Evolutionary conservation across 805 yeast genomes (phyloP).

Genomic region (Hermanozyma aechmeae): DNA sequence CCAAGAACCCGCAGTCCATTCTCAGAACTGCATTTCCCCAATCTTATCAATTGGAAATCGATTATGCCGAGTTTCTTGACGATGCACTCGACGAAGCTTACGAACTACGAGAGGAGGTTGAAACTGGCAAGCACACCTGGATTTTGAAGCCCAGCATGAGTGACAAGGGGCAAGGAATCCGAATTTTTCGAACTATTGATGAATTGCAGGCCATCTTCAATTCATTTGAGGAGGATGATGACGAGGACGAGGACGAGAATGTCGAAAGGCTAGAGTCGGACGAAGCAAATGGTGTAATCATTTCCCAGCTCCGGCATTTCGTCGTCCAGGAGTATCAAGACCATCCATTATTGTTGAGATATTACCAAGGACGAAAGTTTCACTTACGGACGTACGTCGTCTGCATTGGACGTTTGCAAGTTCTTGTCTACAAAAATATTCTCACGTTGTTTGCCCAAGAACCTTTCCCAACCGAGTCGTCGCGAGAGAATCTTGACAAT

Average conservation of each 20-base stretch:
- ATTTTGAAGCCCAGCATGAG: constrained; percentile 95
- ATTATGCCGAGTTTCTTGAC: constrained; percentile 92
- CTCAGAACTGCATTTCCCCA: constrained; percentile 60
- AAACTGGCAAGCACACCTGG: constrained; percentile 55
- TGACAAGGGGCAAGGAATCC: constrained; percentile 93
- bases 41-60: constrained; percentile 74
- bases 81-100: constrained; percentile 89
- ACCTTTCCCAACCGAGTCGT: constrained; percentile 28
- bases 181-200: constrained; percentile 67
- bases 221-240: constrained; percentile 69
- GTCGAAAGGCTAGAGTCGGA: constrained; percentile 26
- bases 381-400: constrained; percentile 83
- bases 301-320: constrained; percentile 85
- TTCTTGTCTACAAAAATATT: constrained; percentile 73
- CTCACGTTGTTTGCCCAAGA: constrained; percentile 70
- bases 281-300: constrained; percentile 56
- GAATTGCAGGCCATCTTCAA: constrained; percentile 80
- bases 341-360: constrained; percentile 56
- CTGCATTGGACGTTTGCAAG: constrained; percentile 64
- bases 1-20: constrained; percentile 64
- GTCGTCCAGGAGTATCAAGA: constrained; percentile 77
- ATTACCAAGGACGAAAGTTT: constrained; percentile 64
- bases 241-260: constrained; percentile 51
- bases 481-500: constrained; percentile 21
- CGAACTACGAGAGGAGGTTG: constrained; percentile 76